Evolutionary conservation across 176 grass and related monocot species (phyloP), one percentile per base, ranked within the genome.

Genomic region (Eleusine indica): DNA sequence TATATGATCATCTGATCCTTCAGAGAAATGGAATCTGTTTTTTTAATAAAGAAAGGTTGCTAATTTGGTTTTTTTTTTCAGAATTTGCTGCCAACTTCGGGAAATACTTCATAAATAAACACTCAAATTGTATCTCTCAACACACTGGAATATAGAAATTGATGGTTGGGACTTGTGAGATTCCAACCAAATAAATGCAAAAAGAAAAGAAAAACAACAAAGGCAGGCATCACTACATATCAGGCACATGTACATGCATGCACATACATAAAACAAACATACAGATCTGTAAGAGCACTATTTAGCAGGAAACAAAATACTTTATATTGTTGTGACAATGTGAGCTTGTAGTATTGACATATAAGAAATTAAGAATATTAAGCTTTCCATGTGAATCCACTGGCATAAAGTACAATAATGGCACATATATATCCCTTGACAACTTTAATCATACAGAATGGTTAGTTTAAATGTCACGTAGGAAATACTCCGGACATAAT

Each of bases 351-450:
- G 32, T 4, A 46, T 51, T 15, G 21, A 3, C 22, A 61, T 68
- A 22, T 80, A n/a, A 80, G 32, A 35, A 35, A 35, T 35, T 35
- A 35, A 35, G 29, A 68, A 15, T 39, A 37, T 19, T 14, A 51
- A 51, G 48, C 48, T 51, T 51, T 51, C 14, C 48, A 51, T 51
- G 48, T 51, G 48, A 51, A 79, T 66, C 67, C 43, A 3, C 40
- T 39, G 11, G 71, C 35, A 86, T 78, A 64, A n/a, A 73, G 30
- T 16, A 80, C 4, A 72, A 72, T 9, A 80, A 86, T 44, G 66
- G 57, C 3, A 21, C 13, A 38, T 43, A 62, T 66, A 71, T 48
- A 73, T 18, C 15, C 43, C 22, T 48, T 49, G 44, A 73, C 17
- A 60, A 6, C 7, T 9, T 21, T n/a, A 22, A 60, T 60, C 56